Conservation (phyloP, 164 flowering plant genomes). For the Annona squamosa region DNA sequence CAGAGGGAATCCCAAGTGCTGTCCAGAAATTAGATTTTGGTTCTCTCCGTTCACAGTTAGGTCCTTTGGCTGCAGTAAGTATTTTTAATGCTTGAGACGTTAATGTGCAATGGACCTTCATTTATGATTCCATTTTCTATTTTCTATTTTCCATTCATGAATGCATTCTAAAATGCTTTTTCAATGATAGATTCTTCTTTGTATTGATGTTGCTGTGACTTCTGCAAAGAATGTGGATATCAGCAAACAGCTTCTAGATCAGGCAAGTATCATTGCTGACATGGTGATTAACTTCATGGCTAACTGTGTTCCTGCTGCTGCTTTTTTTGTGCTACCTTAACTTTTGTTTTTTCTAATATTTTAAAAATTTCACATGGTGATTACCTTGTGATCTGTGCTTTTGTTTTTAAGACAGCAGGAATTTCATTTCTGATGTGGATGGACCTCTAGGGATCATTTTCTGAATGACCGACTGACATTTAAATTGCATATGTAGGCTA, state of each 20-base stretch:
- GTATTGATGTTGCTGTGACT: slow-evolving; percentile 85
- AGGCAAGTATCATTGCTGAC: slow-evolving; percentile 41
- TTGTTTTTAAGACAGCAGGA: neutral
- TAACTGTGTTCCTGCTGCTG: neutral
- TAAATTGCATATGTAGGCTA: slow-evolving; percentile 52
- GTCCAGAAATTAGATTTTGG: slow-evolving; percentile 71
- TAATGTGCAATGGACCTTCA: neutral
- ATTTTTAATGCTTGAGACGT: neutral
- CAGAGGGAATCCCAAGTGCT: slow-evolving; percentile 50
- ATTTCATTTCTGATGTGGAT: neutral
- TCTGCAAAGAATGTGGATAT: slow-evolving; percentile 56
- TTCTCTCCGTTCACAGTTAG: slow-evolving; percentile 77
- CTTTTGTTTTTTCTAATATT: neutral
- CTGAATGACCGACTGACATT: neutral
- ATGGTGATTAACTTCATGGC: neutral
- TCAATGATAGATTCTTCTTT: slow-evolving; percentile 72
- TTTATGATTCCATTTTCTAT: slow-evolving; percentile 5
- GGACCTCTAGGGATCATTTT: neutral
- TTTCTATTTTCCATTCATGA: neutral
- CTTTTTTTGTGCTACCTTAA: neutral
- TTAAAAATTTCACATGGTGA: neutral
- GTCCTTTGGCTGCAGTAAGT: slow-evolving; percentile 80
- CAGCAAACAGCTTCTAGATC: slow-evolving; percentile 75
- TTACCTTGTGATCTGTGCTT: neutral
- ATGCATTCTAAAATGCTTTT: neutral